Base-by-base conservation (phyloP, 768 basidiomycete genomes). In the Boletus coccyginus region DNA sequence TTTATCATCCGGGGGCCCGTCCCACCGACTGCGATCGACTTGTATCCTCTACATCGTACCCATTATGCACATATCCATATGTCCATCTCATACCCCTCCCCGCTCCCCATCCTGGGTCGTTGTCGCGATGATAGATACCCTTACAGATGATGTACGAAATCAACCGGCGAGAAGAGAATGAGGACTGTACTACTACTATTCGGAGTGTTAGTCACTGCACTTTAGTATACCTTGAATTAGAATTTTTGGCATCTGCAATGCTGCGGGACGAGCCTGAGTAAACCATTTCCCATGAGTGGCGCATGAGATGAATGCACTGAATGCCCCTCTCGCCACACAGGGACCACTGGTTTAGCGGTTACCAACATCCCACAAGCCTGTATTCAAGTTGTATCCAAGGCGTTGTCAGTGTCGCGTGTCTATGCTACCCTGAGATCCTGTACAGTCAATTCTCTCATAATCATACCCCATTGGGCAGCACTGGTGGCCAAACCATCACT, bases 181-280 rank as follows among this genome's bases (percentile, higher is more conserved):
- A 63, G 70, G 70, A 71, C 62, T 72, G 68, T 71, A 69, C 66
- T 52, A 70, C 57, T 71, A 69, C 53, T 55, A 67, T 54, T 54
- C 35, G 68, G 70, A 70, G 52, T 68, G 61, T 66, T 72, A 63
- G 60, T 65, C 67, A 55, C 17, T 51, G 54, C 64, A 67, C 61
- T 53, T 67, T 64, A 71, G 69, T 70, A 70, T 70, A 72, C 70
- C 70, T 69, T 60, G 68, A 70, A 70, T 52, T 72, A 72, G 68
- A 69, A 65, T 62, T 72, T 69, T 68, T 71, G 68, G 54, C 56
- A 56, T 52, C 32, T 43, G 14, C 50, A 33, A n/a, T 33, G 14
- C 17, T 52, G 46, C 5, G 50, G 21, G 52, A 39, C 41, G 46
- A 42, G 44, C 31, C 21, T 21, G 27, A 27, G 27, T 6, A 27